phyloP scores from a whole-genome alignment of 106 monocot species.

The Acorus gramineus region DNA sequence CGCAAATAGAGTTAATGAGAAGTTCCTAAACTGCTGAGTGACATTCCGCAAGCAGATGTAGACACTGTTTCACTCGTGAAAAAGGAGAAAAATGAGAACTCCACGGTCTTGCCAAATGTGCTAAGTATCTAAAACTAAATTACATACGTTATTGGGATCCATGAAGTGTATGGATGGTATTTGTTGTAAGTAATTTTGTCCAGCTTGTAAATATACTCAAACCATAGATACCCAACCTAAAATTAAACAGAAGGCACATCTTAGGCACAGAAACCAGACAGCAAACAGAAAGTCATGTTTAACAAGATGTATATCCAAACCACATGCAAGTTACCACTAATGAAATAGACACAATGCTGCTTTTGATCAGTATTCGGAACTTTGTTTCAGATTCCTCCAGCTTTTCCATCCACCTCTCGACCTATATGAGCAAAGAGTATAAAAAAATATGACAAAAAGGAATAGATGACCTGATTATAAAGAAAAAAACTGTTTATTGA shows the following conservation, averaged over 20 bases:
- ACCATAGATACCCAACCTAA: conserved; percentile 82
- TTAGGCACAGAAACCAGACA: no score
- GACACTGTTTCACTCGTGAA: conserved; percentile 33
- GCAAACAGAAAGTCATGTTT: no score
- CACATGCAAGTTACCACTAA: conserved; percentile 1
- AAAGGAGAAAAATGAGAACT: neutral
- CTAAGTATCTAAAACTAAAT: neutral
- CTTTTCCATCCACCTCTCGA: conserved; percentile 20
- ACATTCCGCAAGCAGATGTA: conserved; percentile 90
- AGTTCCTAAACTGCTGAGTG: conserved; percentile 60
- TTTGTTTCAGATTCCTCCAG: conserved; percentile 15
- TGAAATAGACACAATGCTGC: conserved; percentile 4
- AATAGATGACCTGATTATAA: no score
- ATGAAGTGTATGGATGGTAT: conserved; percentile 94
- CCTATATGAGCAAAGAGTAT: conserved; percentile 18
- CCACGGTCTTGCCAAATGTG: no score
- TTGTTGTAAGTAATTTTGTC: conserved; percentile 89
- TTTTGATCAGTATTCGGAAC: conserved; percentile 13
- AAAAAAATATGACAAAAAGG: no score
- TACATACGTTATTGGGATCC: conserved; percentile 96
- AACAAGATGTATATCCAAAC: no score
- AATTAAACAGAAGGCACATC: conserved; percentile 1
- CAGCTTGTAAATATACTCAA: conserved; percentile 88
- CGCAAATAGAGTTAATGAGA: conserved; percentile 87
- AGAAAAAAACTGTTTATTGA: no score